phyloP scores from a whole-genome alignment of 2,329 filamentous ascomycete genomes.

The Penicillium brevicompactum region DNA sequence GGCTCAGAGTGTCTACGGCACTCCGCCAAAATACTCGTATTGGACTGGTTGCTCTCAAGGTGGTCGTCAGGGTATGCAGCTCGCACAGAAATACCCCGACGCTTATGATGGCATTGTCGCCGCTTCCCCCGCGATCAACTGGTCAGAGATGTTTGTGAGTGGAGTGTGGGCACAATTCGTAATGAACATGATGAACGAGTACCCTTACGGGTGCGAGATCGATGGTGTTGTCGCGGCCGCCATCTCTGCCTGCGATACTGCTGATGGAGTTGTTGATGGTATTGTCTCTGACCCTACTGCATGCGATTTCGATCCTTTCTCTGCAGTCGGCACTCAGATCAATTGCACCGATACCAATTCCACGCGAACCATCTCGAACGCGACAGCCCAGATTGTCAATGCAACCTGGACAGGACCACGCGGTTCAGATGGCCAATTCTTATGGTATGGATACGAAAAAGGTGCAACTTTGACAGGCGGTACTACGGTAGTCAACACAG shows the following conservation, averaged over 20 bases:
- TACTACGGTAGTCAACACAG: neutral
- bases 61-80: slow-evolving; percentile 15
- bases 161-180: neutral
- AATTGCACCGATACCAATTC: neutral
- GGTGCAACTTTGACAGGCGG: neutral
- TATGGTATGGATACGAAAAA: neutral
- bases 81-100: slow-evolving; percentile 54
- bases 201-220: neutral
- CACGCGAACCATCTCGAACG: neutral
- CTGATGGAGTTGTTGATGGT: neutral
- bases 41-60: slow-evolving; percentile 18
- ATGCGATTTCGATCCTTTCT: neutral
- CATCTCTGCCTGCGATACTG: neutral
- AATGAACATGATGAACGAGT: slow-evolving; percentile 40
- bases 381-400: neutral
- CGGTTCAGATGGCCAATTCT: neutral
- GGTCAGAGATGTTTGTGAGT: neutral
- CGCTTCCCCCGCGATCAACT: slow-evolving; percentile 40
- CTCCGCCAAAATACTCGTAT: slow-evolving; percentile 10
- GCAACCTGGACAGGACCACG: neutral
- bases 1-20: slow-evolving; percentile 4
- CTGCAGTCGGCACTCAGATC: neutral
- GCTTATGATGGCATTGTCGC: slow-evolving; percentile 62
- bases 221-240: neutral
- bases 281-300: neutral